These are phyloP conservation scores for Trichoderma afroharzianum DNA, from an alignment of 2,329 filamentous ascomycete genomes.

Conservation along the genomic window DNA sequence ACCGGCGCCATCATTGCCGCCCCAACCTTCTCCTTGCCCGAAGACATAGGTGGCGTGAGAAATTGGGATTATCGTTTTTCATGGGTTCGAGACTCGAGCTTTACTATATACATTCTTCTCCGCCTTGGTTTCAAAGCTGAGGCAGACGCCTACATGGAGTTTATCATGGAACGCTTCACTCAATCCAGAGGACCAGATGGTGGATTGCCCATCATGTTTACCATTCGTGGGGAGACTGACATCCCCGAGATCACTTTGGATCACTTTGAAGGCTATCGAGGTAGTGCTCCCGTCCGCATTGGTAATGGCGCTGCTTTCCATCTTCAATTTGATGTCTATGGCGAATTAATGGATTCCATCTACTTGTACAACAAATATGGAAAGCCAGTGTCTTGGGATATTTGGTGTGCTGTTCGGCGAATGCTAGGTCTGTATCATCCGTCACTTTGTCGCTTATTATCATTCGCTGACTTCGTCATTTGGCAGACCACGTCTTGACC, in stretches of 20 bases:
- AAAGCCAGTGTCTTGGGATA: constrained; percentile 72
- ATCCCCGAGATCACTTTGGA: constrained; percentile 66
- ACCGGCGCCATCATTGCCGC: constrained; percentile 74
- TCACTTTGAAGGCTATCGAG: constrained; percentile 70
- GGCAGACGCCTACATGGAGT: constrained; percentile 74
- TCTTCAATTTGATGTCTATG: constrained; percentile 75
- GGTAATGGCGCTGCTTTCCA: constrained; percentile 76
- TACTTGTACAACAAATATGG: constrained; percentile 79
- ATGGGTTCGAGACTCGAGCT: constrained; percentile 75
- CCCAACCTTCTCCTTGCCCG: constrained; percentile 73
- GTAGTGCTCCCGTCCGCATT: constrained; percentile 68
- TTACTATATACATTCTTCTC: constrained; percentile 74
- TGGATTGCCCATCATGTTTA: constrained; percentile 76
- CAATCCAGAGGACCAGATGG: constrained; percentile 57
- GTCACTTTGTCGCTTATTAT: not conserved
- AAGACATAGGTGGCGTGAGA: constrained; percentile 64
- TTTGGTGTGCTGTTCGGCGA: constrained; percentile 67
- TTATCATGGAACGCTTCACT: constrained; percentile 68
- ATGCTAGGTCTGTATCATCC: constrained; percentile 48
- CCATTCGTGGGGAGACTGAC: constrained; percentile 69
- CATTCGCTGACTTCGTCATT: not conserved
- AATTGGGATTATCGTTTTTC: constrained; percentile 74
- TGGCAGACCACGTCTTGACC: constrained; percentile 62
- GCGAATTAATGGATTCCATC: constrained; percentile 72
- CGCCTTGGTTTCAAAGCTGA: constrained; percentile 72